Percentiles rank a stretch among this genome's conserved stretches.
Evolutionary conservation across 2,329 filamentous ascomycete species (phyloP).

Genomic region (Stemphylium lycopersici): DNA sequence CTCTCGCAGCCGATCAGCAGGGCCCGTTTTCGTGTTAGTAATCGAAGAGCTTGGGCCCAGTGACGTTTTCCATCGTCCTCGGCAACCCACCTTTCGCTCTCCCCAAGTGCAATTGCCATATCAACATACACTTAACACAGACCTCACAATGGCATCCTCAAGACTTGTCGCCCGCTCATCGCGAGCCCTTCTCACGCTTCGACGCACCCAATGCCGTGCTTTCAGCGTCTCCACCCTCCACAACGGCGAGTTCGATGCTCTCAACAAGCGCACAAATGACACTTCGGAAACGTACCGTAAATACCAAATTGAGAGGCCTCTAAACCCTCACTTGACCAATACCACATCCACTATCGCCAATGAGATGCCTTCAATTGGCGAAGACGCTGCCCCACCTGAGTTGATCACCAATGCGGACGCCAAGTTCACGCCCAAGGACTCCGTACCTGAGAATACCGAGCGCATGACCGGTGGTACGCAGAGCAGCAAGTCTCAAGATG

Average conservation of each 20-base stretch:
- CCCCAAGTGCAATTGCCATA: constrained; percentile 20
- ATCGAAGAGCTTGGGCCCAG: constrained; percentile 23
- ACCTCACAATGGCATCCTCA: constrained; percentile 53
- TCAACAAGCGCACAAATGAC: constrained; percentile 59
- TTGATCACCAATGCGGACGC: constrained; percentile 63
- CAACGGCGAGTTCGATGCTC: constrained; percentile 47
- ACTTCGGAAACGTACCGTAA: constrained; percentile 62
- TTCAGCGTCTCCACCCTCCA: constrained; percentile 48
- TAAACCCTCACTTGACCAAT: constrained; percentile 69
- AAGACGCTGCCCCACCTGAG: constrained; percentile 64
- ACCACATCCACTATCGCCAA: constrained; percentile 68
- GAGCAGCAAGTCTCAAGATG: constrained; percentile 50
- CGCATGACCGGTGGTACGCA: constrained; percentile 70
- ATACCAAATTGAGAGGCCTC: constrained; percentile 61
- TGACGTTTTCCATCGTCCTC: constrained; percentile 34
- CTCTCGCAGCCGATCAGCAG: constrained; percentile 23
- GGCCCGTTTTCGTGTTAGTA: constrained; percentile 16
- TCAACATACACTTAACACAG: constrained; percentile 8
- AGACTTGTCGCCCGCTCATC: constrained; percentile 54
- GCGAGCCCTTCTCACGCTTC: constrained; percentile 48
- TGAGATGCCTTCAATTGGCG: constrained; percentile 66
- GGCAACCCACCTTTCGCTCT: constrained; percentile 20
- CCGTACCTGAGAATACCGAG: constrained; percentile 66
- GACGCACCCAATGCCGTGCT: constrained; percentile 43
- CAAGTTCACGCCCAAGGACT: constrained; percentile 64